Percentiles rank a stretch among this genome's conserved stretches.
Conservation (phyloP, 805 yeast species). For the Myxozyma neotropica region DNA sequence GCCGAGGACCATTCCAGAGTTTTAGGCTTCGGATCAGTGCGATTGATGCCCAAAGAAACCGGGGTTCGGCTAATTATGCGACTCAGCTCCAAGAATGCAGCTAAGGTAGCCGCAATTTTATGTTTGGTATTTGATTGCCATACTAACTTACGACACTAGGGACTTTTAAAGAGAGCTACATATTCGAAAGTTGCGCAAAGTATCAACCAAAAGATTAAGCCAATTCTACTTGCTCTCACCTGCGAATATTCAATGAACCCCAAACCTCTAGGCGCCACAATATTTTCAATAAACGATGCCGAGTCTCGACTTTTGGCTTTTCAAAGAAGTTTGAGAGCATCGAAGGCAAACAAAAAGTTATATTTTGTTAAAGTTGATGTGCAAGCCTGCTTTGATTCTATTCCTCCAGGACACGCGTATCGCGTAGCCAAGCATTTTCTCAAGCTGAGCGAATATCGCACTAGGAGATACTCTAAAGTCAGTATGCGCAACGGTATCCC, state of each 20-base stretch:
- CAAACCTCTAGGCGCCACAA: constrained; percentile 38
- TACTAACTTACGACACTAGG: constrained; percentile 8
- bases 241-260: constrained; percentile 11
- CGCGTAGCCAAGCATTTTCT: constrained; percentile 26
- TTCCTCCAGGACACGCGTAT: constrained; percentile 41
- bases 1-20: constrained; percentile 50
- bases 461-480: constrained; percentile 6
- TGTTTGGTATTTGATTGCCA: background rate
- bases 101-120: constrained; percentile 2
- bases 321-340: constrained; percentile 35
- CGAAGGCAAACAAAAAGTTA: constrained; percentile 38
- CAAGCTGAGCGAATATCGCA: constrained; percentile 20
- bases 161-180: constrained; percentile 16
- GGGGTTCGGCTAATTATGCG: constrained; percentile 32
- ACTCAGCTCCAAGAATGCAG: constrained; percentile 8
- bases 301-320: constrained; percentile 47
- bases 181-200: constrained; percentile 13
- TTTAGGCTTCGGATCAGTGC: constrained; percentile 44
- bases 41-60: constrained; percentile 34
- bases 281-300: constrained; percentile 53
- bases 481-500: background rate
- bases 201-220: constrained; percentile 36
- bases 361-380: constrained; percentile 74
- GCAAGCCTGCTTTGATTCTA: constrained; percentile 71
- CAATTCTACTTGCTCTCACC: constrained; percentile 20